Evolutionary conservation across 345 rosid genomes (phyloP), one percentile per base, ranked within the genome.

Genomic region (Aegle marmelos): DNA sequence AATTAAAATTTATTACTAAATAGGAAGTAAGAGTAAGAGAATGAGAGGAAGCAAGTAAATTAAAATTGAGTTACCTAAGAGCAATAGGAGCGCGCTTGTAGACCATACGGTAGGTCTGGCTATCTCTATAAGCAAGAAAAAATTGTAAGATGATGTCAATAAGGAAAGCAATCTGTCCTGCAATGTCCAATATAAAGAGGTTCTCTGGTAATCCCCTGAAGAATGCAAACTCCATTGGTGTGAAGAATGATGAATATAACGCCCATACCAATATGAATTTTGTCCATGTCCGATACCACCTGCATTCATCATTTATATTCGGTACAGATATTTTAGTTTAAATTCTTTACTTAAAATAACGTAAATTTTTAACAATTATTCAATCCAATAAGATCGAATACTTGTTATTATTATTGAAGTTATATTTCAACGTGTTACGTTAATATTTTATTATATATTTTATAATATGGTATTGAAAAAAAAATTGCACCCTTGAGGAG

Each of bases 171-270:
- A 91, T 4, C 78, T 94, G 97, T 53, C 98, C 97, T 54, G 75
- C 89, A 50, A 94, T 89, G 86, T 94, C 98, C 48, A 92, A 83
- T 48, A 92, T 68, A 72, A 89, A 89, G 70, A 94, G 93, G 66
- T 85, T 87, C 74, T 86, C 77, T 39, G 95, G 95, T 24, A 94
- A 83, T 72, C 97, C 98, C 25, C 94, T 85, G 84, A 90, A 94
- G 89, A 94, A 94, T 4, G 94, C 98, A 24, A 94, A 94, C 89
- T 94, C 97, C 88, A 94, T 27, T 1, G 98, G 98, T 59, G 98
- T 94, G 78, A 92, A 92, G 87, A 89, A 88, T 57, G 98, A 94
- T 0, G 98, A 94, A 83, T 94, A 92, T 56, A 92, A 45, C 76
- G 97, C 98, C 97, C 97, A 94, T 24, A 94, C 14, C 78, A 92